Percentiles rank a stretch among this genome's conserved stretches.
phyloP scores from a whole-genome alignment of 129 eudicot genomes.

The Arctium lappa region DNA sequence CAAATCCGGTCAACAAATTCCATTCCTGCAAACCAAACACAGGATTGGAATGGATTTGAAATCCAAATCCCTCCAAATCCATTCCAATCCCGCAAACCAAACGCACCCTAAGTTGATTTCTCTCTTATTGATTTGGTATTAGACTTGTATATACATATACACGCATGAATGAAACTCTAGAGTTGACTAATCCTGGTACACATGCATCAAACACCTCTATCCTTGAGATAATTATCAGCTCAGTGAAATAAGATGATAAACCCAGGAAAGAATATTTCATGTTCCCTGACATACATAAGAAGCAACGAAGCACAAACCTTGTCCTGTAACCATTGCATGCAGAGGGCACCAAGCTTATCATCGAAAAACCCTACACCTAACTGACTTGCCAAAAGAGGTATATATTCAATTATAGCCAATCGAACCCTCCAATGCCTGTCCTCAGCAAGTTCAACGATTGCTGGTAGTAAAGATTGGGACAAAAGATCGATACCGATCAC shows the following conservation, averaged over 20 bases:
- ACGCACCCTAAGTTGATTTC: too few relatives aligned
- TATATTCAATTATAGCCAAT: constrained; percentile 95
- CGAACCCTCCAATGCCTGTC: constrained; percentile 99
- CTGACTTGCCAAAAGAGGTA: constrained; percentile 96
- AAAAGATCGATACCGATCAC: constrained; percentile 95
- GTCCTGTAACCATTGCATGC: constrained; percentile 99
- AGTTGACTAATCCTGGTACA: not conserved
- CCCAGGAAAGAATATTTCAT: not conserved
- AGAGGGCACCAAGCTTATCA: constrained; percentile 94
- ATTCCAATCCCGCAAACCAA: too few relatives aligned
- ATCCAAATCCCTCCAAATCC: too few relatives aligned
- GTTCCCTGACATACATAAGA: not conserved
- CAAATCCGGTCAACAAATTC: too few relatives aligned
- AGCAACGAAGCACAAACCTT: constrained; percentile 54
- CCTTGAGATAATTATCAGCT: not conserved
- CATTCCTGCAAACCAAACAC: too few relatives aligned
- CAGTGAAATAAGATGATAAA: not conserved
- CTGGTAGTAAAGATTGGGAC: constrained; percentile 92
- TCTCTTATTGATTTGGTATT: too few relatives aligned
- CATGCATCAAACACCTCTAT: not conserved
- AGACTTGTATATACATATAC: too few relatives aligned
- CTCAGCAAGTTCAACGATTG: constrained; percentile 98
- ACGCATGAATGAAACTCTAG: not conserved
- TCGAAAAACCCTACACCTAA: constrained; percentile 97
- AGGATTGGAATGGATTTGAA: too few relatives aligned